Evolutionary conservation across 2,329 filamentous ascomycete species (phyloP).

Genomic region (Colletotrichum liaoningense): DNA sequence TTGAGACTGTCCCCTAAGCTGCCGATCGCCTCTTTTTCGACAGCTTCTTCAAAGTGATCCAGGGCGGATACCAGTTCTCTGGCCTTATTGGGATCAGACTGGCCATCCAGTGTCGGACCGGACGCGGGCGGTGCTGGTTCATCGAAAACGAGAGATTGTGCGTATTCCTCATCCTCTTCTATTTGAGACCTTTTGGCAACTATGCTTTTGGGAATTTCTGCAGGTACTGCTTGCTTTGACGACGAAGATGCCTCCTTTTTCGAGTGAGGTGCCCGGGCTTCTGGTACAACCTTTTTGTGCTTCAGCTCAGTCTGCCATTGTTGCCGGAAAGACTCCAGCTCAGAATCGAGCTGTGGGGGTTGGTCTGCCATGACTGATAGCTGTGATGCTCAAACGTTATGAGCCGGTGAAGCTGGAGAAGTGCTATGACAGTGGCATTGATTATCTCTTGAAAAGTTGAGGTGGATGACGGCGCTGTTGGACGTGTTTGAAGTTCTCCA

Average conservation of each 20-base stretch:
- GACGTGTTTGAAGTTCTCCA: not conserved
- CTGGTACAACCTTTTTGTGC: conserved; percentile 45
- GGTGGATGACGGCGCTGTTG: not conserved
- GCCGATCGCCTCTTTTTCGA: conserved; percentile 87
- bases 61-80: conserved; percentile 78
- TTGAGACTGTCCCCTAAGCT: conserved; percentile 89
- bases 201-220: conserved; percentile 32
- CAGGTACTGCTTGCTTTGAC: conserved; percentile 37
- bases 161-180: conserved; percentile 51
- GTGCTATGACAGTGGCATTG: conserved; percentile 12
- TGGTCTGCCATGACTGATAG: conserved; percentile 22
- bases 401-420: not conserved
- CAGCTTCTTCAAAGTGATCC: conserved; percentile 92
- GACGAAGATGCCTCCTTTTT: conserved; percentile 43
- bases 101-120: not conserved
- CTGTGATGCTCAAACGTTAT: not conserved
- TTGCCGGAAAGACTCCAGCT: conserved; percentile 87
- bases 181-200: conserved; percentile 33
- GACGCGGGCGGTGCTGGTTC: conserved; percentile 30
- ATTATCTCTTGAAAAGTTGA: too few species aligned
- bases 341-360: conserved; percentile 63
- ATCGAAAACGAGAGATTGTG: conserved; percentile 49
- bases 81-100: conserved; percentile 40
- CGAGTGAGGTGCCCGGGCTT: conserved; percentile 14
- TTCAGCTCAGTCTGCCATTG: conserved; percentile 87